A percentile compares a stretch with the other conserved stretches of the same genome.
Conservation (phyloP, 441 rosid genomes). For the Monsonia emarginata region DNA sequence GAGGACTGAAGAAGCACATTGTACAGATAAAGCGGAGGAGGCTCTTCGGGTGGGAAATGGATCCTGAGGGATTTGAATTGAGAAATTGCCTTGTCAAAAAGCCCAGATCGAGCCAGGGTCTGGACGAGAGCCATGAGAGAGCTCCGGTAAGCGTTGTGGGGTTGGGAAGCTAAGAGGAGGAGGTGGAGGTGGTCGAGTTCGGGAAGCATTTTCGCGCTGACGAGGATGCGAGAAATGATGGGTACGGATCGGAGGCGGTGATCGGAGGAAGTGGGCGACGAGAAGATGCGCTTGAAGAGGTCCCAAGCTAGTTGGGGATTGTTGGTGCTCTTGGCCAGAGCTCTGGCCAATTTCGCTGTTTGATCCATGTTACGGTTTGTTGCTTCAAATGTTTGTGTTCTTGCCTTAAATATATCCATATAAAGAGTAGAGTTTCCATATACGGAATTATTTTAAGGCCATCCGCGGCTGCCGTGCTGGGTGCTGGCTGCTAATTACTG, state of each 20-base stretch:
- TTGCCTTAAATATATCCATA: no score
- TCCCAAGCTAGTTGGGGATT: constrained; percentile 76
- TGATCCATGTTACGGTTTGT: constrained; percentile 36
- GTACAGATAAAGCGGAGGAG: constrained; percentile 44
- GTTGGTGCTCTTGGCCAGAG: constrained; percentile 45
- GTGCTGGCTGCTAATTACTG: no score
- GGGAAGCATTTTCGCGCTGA: constrained; percentile 45
- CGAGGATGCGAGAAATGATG: constrained; percentile 50
- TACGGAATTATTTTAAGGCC: no score
- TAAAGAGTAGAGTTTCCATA: no score
- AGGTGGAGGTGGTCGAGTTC: constrained; percentile 55
- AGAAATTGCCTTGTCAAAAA: constrained; percentile 38
- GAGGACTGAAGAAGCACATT: constrained; percentile 34
- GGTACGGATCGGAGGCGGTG: constrained; percentile 31
- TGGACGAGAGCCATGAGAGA: constrained; percentile 36
- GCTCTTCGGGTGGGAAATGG: constrained; percentile 33
- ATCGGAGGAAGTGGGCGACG: constrained; percentile 26
- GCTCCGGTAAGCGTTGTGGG: constrained; percentile 17
- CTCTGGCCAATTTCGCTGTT: constrained; percentile 42
- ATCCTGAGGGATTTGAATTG: constrained; percentile 47
- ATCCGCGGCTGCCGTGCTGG: no score
- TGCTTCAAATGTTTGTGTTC: neutral
- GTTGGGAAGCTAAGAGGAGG: constrained; percentile 36
- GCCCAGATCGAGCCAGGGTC: constrained; percentile 42
- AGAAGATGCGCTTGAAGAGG: constrained; percentile 57